These are phyloP conservation scores for Tylopilus sp. DNA, from an alignment of 1,284 basidiomycete genomes.

Conservation along the genomic window DNA sequence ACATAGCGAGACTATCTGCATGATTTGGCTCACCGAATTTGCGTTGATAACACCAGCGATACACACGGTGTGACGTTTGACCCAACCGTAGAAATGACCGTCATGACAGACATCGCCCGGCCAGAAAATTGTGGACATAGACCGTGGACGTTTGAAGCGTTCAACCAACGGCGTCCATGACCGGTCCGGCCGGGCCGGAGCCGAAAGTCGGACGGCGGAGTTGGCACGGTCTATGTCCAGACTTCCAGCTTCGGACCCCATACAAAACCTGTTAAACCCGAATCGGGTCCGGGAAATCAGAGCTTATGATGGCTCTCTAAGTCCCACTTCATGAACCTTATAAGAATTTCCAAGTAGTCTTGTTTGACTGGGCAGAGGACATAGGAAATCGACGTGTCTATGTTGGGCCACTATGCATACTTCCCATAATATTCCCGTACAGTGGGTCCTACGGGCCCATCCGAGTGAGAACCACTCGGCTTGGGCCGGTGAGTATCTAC, in stretches of 20 bases:
- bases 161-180: background rate
- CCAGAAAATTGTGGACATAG: slow-evolving; percentile 52
- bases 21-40: slow-evolving; percentile 31
- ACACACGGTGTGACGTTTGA: slow-evolving; percentile 37
- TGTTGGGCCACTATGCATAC: slow-evolving; percentile 6
- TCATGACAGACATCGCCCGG: slow-evolving; percentile 41
- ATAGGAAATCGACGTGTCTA: background rate
- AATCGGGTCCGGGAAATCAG: no score
- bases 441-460: slow-evolving; percentile 15
- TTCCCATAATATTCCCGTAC: slow-evolving; percentile 34
- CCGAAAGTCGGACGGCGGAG: no score
- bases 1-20: background rate
- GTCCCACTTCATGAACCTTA: no score
- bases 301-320: background rate
- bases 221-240: no score
- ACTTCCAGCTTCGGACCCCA: no score
- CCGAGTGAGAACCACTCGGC: slow-evolving; percentile 41
- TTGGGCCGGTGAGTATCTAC: slow-evolving; percentile 95
- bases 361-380: no score
- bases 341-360: no score
- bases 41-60: slow-evolving; percentile 48
- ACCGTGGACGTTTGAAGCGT: background rate
- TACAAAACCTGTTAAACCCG: no score
- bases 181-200: slow-evolving; percentile 18
- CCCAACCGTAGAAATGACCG: slow-evolving; percentile 58